Evolutionary conservation across 192 early-diverging fungal genomes (phyloP).

Genomic region (Backusella mclennaniae): DNA sequence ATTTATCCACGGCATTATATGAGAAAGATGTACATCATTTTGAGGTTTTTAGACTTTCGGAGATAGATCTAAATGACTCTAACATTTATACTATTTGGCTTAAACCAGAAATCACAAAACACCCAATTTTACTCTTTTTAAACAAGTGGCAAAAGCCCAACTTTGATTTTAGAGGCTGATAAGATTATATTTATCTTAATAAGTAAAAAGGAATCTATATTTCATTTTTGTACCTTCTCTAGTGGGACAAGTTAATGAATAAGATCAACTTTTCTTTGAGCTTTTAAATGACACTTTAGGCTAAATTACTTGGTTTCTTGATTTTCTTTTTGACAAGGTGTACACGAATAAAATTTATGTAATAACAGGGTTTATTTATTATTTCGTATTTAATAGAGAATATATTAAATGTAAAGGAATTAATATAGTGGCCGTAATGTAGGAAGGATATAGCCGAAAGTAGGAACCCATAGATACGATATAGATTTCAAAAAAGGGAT

Average conservation of each 20-base stretch:
- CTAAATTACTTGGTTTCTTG: background rate
- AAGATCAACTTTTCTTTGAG: background rate
- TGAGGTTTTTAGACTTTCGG: background rate
- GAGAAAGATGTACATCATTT: too few relatives aligned
- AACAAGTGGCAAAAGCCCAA: background rate
- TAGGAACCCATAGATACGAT: background rate
- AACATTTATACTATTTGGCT: background rate
- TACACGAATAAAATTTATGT: background rate
- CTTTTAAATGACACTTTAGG: background rate
- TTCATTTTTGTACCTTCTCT: background rate
- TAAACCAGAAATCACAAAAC: background rate
- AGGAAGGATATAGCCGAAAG: background rate
- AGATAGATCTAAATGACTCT: background rate
- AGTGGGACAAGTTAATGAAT: slow-evolving; percentile 1
- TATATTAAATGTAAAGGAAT: background rate
- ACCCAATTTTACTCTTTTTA: background rate
- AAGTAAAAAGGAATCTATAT: background rate
- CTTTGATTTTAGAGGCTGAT: background rate
- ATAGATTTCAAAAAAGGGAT: background rate
- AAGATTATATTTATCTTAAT: background rate
- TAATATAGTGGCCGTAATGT: background rate
- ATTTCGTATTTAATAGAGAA: background rate
- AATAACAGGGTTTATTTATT: background rate
- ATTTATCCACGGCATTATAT: too few relatives aligned
- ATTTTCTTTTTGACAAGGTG: background rate